Base-by-base conservation (phyloP, 2,329 filamentous ascomycete species). In the Aspergillus texensis region DNA sequence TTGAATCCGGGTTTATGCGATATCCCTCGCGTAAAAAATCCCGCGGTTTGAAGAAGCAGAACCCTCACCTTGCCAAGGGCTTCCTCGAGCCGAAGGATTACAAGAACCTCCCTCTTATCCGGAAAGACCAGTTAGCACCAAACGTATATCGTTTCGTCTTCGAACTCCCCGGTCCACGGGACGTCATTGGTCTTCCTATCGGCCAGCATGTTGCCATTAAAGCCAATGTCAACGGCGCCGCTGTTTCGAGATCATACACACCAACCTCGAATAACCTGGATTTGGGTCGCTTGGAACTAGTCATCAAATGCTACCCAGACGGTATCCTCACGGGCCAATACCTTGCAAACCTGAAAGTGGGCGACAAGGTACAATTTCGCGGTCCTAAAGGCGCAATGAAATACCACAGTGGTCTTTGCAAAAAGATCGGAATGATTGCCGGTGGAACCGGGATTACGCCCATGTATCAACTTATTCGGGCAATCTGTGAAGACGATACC, bases 391-490 rank as follows among this genome's bases (percentile, higher is more conserved):
- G 77, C 16, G 68, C 70, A 1, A 77, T 77, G 66, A 65, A 67
- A 19, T 79, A 79, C 56, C 58, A 45, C 10, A 63, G 59, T 0
- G 70, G 69, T 9, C 64, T 77, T 4, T 76, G 74, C 39, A 67
- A 68, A 30, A 67, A 69, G 14, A 72, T 79, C 24, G 76, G 75
- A 1, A 78, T 79, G 75, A 74, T 79, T 21, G 77, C 77, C 3
- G 77, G 77, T 43, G 77, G 77, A 6, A 78, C 77, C 24, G 75
- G 75, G 0, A 78, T 74, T 28, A 78, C 85, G 0, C 85, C 85
- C 4, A 85, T 87, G 83, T 86, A 81, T 70, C 86, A 89, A 70
- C 75, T 90, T 6, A 88, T 89, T 69, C 83, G 86, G 6, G 85
- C 86, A 45, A 87, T 89, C 61, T 87, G 86, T 69, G 86, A 88